Percentiles rank a stretch among this genome's conserved stretches.
Evolutionary conservation across 148 eudicot genomes (phyloP).

Genomic region (Fagopyrum esculentum): DNA sequence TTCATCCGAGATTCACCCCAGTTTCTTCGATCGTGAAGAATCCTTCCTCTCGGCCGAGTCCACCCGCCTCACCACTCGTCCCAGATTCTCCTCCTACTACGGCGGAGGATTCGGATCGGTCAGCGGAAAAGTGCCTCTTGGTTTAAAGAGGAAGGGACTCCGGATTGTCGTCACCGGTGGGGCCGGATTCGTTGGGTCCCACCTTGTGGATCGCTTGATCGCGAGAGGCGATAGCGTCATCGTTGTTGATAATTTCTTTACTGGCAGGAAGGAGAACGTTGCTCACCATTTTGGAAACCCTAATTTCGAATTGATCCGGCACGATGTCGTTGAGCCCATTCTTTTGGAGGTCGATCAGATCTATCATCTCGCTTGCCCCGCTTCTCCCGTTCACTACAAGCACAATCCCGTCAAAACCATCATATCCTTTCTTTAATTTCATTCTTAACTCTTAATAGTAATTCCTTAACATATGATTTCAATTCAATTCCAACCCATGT

Average conservation of each 20-base stretch:
- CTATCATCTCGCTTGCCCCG: constrained; percentile 97
- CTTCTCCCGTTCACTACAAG: constrained; percentile 96
- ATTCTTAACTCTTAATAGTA: not conserved
- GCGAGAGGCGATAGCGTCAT: constrained; percentile 85
- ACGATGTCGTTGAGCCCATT: constrained; percentile 93
- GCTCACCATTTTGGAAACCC: constrained; percentile 87
- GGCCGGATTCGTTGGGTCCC: constrained; percentile 94
- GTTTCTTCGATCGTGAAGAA: constrained; percentile 14
- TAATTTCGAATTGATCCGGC: constrained; percentile 83
- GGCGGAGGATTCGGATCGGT: constrained; percentile 17
- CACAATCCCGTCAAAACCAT: constrained; percentile 95
- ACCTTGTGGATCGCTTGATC: constrained; percentile 76
- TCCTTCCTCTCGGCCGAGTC: constrained; percentile 29
- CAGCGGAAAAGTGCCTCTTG: constrained; percentile 73
- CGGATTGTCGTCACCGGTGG: constrained; percentile 96
- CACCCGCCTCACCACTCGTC: constrained; percentile 19
- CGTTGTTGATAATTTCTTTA: constrained; percentile 89
- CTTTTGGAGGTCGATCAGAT: constrained; percentile 91
- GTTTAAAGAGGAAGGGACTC: constrained; percentile 62
- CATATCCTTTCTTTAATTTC: constrained; percentile 56
- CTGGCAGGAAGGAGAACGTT: constrained; percentile 89
- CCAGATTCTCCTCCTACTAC: constrained; percentile 11
- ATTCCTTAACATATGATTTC: too few relatives aligned
- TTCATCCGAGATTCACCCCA: constrained; percentile 7
- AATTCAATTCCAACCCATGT: constrained; percentile 9